A percentile compares a stretch with the other conserved stretches of the same genome.
Conservation (phyloP, 2,329 filamentous ascomycete species). For the Chaetomium olivaceum region DNA sequence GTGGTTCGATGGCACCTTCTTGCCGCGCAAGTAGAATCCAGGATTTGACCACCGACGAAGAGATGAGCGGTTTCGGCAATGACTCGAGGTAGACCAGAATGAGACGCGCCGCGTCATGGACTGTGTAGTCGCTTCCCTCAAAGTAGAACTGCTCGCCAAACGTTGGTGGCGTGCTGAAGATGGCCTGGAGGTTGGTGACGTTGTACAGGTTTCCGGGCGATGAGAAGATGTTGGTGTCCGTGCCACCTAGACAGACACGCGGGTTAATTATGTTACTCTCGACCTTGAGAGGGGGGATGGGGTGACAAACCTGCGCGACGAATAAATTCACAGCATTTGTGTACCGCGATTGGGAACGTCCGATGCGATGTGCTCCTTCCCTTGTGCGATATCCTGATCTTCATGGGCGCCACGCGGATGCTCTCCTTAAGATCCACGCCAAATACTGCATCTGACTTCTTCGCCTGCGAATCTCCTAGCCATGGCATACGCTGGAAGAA, state of each 20-base stretch:
- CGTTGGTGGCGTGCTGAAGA: constrained; percentile 27
- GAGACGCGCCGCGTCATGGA: constrained; percentile 30
- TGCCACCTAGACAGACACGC: constrained; percentile 7
- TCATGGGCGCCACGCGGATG: constrained; percentile 28
- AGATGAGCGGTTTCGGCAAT: constrained; percentile 32
- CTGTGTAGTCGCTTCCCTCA: constrained; percentile 27
- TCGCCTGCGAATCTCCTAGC: constrained; percentile 12
- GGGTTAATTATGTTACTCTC: constrained; percentile 9
- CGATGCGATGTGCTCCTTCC: constrained; percentile 30
- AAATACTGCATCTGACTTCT: constrained; percentile 25
- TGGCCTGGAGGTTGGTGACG: constrained; percentile 24
- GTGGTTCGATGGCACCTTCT: constrained; percentile 31
- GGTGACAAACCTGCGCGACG: constrained; percentile 22
- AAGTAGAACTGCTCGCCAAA: constrained; percentile 33
- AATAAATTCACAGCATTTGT: constrained; percentile 35
- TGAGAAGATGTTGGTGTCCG: constrained; percentile 27
- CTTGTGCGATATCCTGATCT: constrained; percentile 33
- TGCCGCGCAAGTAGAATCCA: constrained; percentile 33
- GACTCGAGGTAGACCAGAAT: constrained; percentile 30
- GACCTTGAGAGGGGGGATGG: not conserved
- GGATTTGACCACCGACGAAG: constrained; percentile 25
- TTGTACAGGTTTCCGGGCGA: constrained; percentile 28
- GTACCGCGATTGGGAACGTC: constrained; percentile 28
- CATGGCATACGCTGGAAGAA: constrained; percentile 27
- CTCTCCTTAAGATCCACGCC: constrained; percentile 31